phyloP scores from a whole-genome alignment of 1,284 basidiomycete genomes.

The Thecaphora thlaspeos region DNA sequence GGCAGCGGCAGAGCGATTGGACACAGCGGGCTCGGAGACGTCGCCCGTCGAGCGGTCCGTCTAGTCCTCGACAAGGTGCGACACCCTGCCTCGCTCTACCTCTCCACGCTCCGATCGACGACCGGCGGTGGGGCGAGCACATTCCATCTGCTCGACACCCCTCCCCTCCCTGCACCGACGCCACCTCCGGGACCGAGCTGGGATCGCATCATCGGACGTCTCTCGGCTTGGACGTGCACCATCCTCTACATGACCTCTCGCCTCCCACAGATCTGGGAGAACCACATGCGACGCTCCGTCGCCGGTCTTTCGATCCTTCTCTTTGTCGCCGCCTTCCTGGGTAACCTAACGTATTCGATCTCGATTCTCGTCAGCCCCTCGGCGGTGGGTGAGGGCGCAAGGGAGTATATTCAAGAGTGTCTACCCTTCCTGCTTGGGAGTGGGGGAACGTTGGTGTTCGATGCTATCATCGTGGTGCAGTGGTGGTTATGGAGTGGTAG shows the following conservation, averaged over 20 bases:
- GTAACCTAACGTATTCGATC: slow-evolving; percentile 51
- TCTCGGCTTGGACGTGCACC: slow-evolving; percentile 53
- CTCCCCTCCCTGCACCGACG: neutral
- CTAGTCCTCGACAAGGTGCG: neutral
- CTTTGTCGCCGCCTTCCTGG: slow-evolving; percentile 51
- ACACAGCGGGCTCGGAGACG: neutral
- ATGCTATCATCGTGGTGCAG: slow-evolving; percentile 51
- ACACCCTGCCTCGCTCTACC: neutral
- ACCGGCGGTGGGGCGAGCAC: no score
- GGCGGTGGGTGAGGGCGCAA: slow-evolving; percentile 16
- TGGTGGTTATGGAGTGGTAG: slow-evolving; percentile 42
- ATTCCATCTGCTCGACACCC: neutral
- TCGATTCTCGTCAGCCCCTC: slow-evolving; percentile 43
- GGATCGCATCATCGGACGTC: slow-evolving; percentile 40
- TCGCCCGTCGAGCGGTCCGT: no score
- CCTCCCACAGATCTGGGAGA: slow-evolving; percentile 57
- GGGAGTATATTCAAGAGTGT: slow-evolving; percentile 42
- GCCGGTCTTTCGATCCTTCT: slow-evolving; percentile 51
- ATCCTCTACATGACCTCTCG: slow-evolving; percentile 56
- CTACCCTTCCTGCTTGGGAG: slow-evolving; percentile 53
- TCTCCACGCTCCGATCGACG: neutral
- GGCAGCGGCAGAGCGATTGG: neutral
- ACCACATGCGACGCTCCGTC: slow-evolving; percentile 47
- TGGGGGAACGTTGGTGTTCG: slow-evolving; percentile 54
- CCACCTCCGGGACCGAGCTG: slow-evolving; percentile 1